These are phyloP conservation scores for Cryptomeria japonica DNA, from an alignment of 75 land plant species.

Conservation along the genomic window DNA sequence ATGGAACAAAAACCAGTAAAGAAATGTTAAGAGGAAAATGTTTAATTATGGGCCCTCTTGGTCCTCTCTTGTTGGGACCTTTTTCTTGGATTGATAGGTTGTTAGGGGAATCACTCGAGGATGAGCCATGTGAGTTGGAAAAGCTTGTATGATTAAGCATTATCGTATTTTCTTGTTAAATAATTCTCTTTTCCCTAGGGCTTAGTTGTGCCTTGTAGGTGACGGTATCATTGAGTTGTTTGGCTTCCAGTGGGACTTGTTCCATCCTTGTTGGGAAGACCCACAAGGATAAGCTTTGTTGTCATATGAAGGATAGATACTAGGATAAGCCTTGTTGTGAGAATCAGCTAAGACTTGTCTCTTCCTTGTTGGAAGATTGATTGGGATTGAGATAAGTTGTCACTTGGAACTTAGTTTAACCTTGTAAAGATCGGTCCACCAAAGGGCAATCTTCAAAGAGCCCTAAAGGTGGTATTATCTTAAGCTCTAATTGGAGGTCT, in stretches of 20 bases:
- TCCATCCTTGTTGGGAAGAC: not conserved
- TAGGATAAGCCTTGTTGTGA: not conserved
- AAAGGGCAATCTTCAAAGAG: too few relatives aligned
- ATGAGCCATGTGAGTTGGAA: conserved; percentile 14
- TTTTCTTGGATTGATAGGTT: conserved; percentile 4
- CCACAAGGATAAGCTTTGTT: not conserved
- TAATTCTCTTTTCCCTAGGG: not conserved
- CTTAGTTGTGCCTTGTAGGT: not conserved
- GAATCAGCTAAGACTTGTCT: not conserved
- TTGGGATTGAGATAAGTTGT: too few relatives aligned
- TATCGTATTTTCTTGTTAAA: not conserved
- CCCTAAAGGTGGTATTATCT: too few relatives aligned
- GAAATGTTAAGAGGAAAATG: not conserved
- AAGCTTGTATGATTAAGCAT: not conserved
- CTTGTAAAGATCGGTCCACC: too few relatives aligned
- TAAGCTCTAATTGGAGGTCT: too few relatives aligned
- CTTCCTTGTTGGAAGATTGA: not conserved
- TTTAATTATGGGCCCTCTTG: not conserved
- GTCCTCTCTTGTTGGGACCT: not conserved
- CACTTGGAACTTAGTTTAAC: too few relatives aligned
- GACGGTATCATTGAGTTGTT: conserved; percentile 1
- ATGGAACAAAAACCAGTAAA: not conserved
- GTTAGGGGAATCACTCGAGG: conserved; percentile 12
- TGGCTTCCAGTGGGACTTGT: not conserved
- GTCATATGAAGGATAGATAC: not conserved